Conservation (phyloP, 768 basidiomycete species). For the Xerocomellus dryophilus region DNA sequence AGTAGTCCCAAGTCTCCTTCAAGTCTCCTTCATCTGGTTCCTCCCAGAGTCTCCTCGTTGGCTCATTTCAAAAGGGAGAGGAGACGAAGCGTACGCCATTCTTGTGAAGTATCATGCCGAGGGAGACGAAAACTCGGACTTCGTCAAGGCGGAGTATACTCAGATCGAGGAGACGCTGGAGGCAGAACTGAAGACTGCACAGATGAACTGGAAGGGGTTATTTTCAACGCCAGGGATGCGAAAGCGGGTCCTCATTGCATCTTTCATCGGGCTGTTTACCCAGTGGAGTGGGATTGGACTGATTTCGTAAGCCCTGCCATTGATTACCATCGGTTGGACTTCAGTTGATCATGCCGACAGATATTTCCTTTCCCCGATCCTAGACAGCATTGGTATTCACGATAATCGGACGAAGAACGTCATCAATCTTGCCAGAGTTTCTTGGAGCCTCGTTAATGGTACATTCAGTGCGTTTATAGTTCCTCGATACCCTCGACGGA, state of each 20-base stretch:
- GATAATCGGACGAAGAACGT: conserved; percentile 16
- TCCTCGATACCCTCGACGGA: conserved; percentile 7
- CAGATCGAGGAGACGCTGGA: conserved; percentile 57
- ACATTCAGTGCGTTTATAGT: not conserved
- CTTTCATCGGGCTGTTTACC: conserved; percentile 7
- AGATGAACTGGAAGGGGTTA: not conserved
- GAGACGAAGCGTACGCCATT: conserved; percentile 44
- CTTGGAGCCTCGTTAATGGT: conserved; percentile 9
- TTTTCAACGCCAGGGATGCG: conserved; percentile 12
- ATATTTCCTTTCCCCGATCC: conserved; percentile 9
- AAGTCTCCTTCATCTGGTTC: conserved; percentile 53
- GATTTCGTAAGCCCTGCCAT: conserved; percentile 2
- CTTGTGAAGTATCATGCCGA: conserved; percentile 61
- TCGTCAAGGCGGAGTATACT: conserved; percentile 55
- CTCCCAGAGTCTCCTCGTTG: conserved; percentile 65
- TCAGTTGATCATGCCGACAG: not conserved
- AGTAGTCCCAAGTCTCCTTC: conserved; percentile 48
- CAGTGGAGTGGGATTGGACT: conserved; percentile 12
- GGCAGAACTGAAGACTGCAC: conserved; percentile 7
- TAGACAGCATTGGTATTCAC: conserved; percentile 16
- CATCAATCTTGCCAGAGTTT: conserved; percentile 2
- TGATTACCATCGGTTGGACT: not conserved
- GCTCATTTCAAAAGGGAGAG: conserved; percentile 55
- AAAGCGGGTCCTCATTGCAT: conserved; percentile 13
- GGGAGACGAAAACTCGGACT: conserved; percentile 46